phyloP scores from a whole-genome alignment of 1,139 yeast genomes.

The Taphrina pruni region DNA sequence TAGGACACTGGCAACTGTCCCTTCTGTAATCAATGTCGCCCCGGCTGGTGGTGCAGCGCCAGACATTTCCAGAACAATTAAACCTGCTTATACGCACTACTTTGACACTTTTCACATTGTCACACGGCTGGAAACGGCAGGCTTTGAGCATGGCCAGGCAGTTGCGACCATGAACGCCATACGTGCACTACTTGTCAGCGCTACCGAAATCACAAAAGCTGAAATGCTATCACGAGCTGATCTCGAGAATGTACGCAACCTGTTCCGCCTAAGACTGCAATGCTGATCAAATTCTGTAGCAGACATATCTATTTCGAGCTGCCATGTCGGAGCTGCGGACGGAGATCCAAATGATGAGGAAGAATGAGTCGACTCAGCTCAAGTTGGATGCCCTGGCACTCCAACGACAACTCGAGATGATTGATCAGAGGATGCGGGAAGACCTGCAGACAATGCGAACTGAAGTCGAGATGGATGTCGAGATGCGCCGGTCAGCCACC shows the following conservation, averaged over 20 bases:
- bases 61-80: not conserved
- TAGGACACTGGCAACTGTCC: slow-evolving; percentile 12
- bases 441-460: slow-evolving; percentile 69
- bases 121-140: slow-evolving; percentile 52
- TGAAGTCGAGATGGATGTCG: slow-evolving; percentile 80
- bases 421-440: slow-evolving; percentile 79
- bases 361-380: slow-evolving; percentile 70
- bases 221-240: slow-evolving; percentile 45
- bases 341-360: slow-evolving; percentile 77
- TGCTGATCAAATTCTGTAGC: not conserved
- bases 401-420: slow-evolving; percentile 71
- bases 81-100: slow-evolving; percentile 47
- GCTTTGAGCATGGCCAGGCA: slow-evolving; percentile 55
- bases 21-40: slow-evolving; percentile 17
- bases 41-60: slow-evolving; percentile 6
- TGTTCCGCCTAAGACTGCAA: not conserved
- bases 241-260: slow-evolving; percentile 44
- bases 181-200: slow-evolving; percentile 51
- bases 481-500: slow-evolving; percentile 85
- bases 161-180: slow-evolving; percentile 53
- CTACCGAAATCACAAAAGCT: slow-evolving; percentile 53
- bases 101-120: slow-evolving; percentile 56
- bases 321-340: slow-evolving; percentile 87
- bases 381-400: slow-evolving; percentile 70
- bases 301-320: slow-evolving; percentile 77